These are phyloP conservation scores for Gossypium australe DNA, from an alignment of 345 rosid genomes.

Conservation along the genomic window DNA sequence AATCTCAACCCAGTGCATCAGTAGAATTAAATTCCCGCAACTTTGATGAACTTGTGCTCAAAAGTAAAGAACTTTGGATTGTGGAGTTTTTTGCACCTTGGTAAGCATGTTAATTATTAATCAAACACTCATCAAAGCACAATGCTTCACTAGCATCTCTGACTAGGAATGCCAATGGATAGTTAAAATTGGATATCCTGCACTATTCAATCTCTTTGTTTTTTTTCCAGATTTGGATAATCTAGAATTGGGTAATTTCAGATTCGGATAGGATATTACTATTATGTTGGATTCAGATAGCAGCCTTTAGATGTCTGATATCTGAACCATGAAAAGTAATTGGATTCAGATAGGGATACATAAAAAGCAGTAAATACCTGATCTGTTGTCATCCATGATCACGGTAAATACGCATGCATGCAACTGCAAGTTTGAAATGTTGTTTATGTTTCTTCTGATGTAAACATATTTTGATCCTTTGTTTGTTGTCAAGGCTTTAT, in stretches of 20 bases:
- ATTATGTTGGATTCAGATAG: too few relatives aligned
- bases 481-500: neutral
- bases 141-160: neutral
- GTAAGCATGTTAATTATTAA: slow-evolving; percentile 33
- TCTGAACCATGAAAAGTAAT: too few relatives aligned
- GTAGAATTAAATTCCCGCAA: slow-evolving; percentile 67
- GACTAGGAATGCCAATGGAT: too few relatives aligned
- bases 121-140: neutral
- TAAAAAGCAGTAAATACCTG: too few relatives aligned
- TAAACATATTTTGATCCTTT: neutral
- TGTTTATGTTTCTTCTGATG: neutral
- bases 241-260: too few relatives aligned
- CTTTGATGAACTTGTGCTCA: slow-evolving; percentile 73
- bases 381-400: too few relatives aligned
- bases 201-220: too few relatives aligned
- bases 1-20: slow-evolving; percentile 65
- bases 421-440: neutral
- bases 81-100: slow-evolving; percentile 97
- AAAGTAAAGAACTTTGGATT: slow-evolving; percentile 88
- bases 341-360: too few relatives aligned
- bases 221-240: too few relatives aligned
- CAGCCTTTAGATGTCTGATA: too few relatives aligned
- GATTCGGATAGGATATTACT: too few relatives aligned
- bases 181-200: too few relatives aligned
- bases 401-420: neutral